Base-by-base conservation (phyloP, 73 alveolate genomes). In the Paramecium tetraurelia region DNA sequence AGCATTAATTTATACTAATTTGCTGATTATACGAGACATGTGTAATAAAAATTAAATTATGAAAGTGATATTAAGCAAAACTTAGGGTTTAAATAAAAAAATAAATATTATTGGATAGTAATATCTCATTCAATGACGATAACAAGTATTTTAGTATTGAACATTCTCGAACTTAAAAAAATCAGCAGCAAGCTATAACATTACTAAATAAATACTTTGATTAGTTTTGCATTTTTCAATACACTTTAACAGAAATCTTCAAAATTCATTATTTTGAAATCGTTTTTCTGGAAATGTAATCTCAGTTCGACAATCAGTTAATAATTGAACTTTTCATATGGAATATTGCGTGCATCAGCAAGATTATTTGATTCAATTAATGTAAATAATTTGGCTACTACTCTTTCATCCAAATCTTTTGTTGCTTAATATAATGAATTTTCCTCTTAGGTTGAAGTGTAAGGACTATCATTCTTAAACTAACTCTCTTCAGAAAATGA, bases 401-500 rank as follows among this genome's bases (percentile, higher is more conserved):
- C 46, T 44, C 76, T 44, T 33, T 80, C 75, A 44, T 80, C 90
- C n/a, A 27, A 38, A 44, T 80, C 90, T 48, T 80, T 80, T 18
- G 57, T 40, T 46, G 48, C 48, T 40, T 44, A 16, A 41, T 21
- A 44, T 43, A 80, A 48, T 40, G 75, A 80, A 41, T 40, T 46
- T 2, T 80, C 90, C 7, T 16, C 75, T 27, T 80, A 16, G n/a
- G 20, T 76, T 40, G 46, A 31, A 3, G 90, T 80, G 46, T 80
- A 80, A 44, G 59, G 58, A 20, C 57, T 80, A 41, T 80, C 90
- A 22, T 80, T 80, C 46, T 80, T 44, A 80, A 80, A 80, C 57
- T 80, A 80, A 80, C 72, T 80, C 36, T 44, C 90, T 22, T 80
- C 90, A 41, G 90, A 80, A 80, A 80, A 80, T 20, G 90, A 80